Evolutionary conservation across 768 basidiomycete genomes (phyloP).

Genomic region (Xanthoconium purpureum): DNA sequence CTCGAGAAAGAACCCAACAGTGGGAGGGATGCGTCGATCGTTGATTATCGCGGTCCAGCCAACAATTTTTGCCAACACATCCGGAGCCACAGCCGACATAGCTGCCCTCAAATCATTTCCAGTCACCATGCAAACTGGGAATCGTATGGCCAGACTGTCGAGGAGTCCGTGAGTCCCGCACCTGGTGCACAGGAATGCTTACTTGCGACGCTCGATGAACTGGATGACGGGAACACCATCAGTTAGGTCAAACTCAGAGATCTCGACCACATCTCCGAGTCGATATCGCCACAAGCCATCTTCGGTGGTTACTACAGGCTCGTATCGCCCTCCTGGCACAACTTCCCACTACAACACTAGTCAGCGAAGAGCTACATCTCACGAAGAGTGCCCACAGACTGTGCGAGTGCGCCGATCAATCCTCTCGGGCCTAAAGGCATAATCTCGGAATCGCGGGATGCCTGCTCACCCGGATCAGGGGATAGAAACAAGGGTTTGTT

Average conservation of each 20-base stretch:
- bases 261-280: slow-evolving; percentile 20
- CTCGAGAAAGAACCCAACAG: slow-evolving; percentile 14
- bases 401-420: not conserved
- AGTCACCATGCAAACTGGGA: slow-evolving; percentile 2
- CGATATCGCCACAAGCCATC: slow-evolving; percentile 23
- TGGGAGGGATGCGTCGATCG: not conserved
- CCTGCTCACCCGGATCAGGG: too few species aligned
- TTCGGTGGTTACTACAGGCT: slow-evolving; percentile 13
- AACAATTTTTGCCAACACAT: not conserved
- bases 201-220: slow-evolving; percentile 13
- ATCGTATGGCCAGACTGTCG: slow-evolving; percentile 6
- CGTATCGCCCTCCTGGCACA: slow-evolving; percentile 10
- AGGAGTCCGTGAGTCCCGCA: not conserved
- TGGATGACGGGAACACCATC: slow-evolving; percentile 17
- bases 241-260: slow-evolving; percentile 15
- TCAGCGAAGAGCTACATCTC: not conserved
- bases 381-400: not conserved
- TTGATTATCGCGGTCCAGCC: slow-evolving; percentile 11
- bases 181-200: not conserved
- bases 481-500: too few species aligned
- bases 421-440: not conserved
- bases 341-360: slow-evolving; percentile 16
- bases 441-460: too few species aligned
- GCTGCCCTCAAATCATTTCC: slow-evolving; percentile 9
- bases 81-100: not conserved